A percentile compares a stretch with the other conserved stretches of the same genome.
Evolutionary conservation across 352 stramenopile species (phyloP).

Genomic region (Globisporangium rhizosaccharum): DNA sequence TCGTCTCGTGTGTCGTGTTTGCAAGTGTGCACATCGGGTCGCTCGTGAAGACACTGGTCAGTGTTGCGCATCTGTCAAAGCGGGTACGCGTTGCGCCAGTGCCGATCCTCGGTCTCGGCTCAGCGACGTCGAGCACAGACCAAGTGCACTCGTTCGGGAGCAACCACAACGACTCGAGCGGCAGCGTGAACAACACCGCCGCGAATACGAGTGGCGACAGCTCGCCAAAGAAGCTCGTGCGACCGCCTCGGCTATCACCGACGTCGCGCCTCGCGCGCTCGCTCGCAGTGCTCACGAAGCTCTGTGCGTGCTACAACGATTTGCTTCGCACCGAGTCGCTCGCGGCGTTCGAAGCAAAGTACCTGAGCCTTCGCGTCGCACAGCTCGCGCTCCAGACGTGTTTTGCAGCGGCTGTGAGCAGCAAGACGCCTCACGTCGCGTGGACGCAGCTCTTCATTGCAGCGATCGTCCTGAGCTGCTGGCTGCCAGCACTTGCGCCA

Average conservation of each 20-base stretch:
- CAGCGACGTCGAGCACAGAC: not conserved
- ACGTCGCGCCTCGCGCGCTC: not conserved
- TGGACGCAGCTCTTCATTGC: not conserved
- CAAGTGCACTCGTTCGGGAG: not conserved
- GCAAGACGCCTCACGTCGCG: not conserved
- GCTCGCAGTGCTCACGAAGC: not conserved
- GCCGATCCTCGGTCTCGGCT: not conserved
- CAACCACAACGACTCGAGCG: not conserved
- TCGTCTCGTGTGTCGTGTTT: slow-evolving; percentile 1
- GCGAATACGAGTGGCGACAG: not conserved
- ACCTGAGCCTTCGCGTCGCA: not conserved
- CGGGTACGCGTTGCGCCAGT: not conserved
- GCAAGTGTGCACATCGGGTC: not conserved
- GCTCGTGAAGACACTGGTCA: not conserved
- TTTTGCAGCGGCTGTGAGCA: not conserved
- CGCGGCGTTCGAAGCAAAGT: not conserved
- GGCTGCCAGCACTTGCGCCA: not conserved
- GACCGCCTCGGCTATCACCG: no score
- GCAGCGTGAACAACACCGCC: not conserved
- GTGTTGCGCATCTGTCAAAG: not conserved
- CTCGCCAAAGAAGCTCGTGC: slow-evolving; percentile 5
- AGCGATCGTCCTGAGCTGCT: slow-evolving; percentile 6
- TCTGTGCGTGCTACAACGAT: not conserved
- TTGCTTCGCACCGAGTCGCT: slow-evolving; percentile 1
- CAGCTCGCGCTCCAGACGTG: slow-evolving; percentile 5